phyloP scores from a whole-genome alignment of 2,329 filamentous ascomycete species.

The Colletotrichum truncatum region DNA sequence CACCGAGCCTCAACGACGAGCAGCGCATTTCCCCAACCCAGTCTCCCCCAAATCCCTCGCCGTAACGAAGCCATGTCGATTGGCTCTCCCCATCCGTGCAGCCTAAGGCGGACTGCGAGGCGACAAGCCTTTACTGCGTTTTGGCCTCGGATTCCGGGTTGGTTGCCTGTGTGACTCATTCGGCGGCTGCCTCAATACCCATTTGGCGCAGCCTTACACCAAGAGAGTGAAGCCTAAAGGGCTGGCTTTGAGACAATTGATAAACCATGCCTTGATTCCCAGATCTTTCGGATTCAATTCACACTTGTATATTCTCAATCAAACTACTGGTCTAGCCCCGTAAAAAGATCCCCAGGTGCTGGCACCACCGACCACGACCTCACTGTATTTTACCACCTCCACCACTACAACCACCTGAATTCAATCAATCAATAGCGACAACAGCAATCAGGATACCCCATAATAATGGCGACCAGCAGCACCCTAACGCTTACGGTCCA shows the following conservation, averaged over 20 bases:
- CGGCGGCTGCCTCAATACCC: conserved; percentile 7
- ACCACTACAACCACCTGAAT: too few species aligned
- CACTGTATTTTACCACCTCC: too few species aligned
- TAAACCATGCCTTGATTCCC: background rate
- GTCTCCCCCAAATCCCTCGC: background rate
- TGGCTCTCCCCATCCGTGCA: background rate
- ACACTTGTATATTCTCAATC: too few species aligned
- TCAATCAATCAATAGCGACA: background rate
- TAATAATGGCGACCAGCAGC: background rate
- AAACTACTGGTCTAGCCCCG: too few species aligned
- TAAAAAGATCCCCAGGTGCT: too few species aligned
- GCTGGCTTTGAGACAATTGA: background rate
- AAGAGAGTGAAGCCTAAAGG: background rate
- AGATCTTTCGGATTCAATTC: background rate
- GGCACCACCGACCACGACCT: too few species aligned
- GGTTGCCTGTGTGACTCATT: conserved; percentile 1
- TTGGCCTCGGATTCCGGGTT: background rate
- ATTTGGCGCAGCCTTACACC: background rate
- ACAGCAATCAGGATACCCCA: background rate
- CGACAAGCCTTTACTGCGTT: background rate
- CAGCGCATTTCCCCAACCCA: conserved; percentile 1
- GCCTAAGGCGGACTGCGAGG: background rate
- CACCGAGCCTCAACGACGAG: conserved; percentile 2
- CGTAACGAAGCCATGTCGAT: too few species aligned
- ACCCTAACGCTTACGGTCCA: background rate